Evolutionary conservation across 192 early-diverging fungal genomes (phyloP).

Genomic region (Allomyces javanicus): DNA sequence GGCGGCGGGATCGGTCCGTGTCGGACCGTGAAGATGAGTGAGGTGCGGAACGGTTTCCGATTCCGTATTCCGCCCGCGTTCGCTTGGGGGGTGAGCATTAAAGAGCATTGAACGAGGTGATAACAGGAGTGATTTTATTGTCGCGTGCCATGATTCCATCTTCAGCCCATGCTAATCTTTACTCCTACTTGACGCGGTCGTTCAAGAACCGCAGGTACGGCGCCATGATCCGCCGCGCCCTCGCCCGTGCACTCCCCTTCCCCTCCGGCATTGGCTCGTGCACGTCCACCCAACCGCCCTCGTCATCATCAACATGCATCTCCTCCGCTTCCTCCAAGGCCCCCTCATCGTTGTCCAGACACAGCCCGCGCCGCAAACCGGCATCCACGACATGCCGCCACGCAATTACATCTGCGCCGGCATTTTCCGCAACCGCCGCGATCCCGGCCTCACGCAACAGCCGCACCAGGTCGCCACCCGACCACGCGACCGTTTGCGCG

Average conservation of each 20-base stretch:
- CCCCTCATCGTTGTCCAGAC: neutral
- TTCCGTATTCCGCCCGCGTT: no score
- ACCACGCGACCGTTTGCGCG: conserved; percentile 35
- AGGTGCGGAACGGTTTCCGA: no score
- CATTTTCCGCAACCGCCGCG: neutral
- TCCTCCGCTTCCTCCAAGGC: neutral
- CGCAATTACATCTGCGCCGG: neutral
- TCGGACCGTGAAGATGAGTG: no score
- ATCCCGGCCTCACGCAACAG: conserved; percentile 23
- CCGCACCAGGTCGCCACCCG: conserved; percentile 55
- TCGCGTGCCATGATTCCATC: no score
- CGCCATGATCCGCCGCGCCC: neutral
- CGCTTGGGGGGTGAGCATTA: no score
- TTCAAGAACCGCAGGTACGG: neutral
- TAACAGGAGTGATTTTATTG: no score
- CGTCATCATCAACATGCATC: neutral
- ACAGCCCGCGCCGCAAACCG: neutral
- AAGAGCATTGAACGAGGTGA: no score
- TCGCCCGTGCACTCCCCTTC: neutral
- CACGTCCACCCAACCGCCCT: neutral
- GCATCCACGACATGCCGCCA: neutral
- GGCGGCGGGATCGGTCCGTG: no score
- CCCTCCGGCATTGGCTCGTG: neutral
- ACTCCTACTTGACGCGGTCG: neutral
- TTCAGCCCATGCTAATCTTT: no score